Conservation (phyloP, 1,284 basidiomycete genomes). For the Ceratobasidium sp. region DNA sequence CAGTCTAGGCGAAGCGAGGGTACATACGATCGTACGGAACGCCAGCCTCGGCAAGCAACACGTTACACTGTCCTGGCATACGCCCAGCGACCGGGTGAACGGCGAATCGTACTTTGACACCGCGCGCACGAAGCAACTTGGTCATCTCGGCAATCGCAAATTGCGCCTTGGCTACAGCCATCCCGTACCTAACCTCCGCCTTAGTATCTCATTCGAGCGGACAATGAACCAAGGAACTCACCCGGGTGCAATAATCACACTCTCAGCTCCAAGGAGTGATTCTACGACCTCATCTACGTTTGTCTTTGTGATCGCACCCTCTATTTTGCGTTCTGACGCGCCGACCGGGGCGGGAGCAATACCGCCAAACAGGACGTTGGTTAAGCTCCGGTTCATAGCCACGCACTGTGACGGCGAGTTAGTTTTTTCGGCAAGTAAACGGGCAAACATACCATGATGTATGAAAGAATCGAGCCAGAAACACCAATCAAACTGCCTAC, state of each 20-base stretch:
- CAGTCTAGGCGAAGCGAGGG: neutral
- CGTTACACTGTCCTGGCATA: slow-evolving; percentile 89
- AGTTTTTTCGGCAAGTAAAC: slow-evolving; percentile 48
- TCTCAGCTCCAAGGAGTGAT: slow-evolving; percentile 78
- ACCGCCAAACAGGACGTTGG: slow-evolving; percentile 83
- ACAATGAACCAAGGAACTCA: slow-evolving; percentile 23
- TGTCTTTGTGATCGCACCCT: slow-evolving; percentile 80
- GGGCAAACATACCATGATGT: slow-evolving; percentile 76
- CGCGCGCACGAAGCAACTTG: slow-evolving; percentile 72
- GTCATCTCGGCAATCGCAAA: slow-evolving; percentile 87
- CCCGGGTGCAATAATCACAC: slow-evolving; percentile 73
- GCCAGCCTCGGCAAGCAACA: slow-evolving; percentile 84
- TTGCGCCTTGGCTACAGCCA: slow-evolving; percentile 90
- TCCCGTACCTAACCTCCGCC: slow-evolving; percentile 72
- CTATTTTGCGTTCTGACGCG: slow-evolving; percentile 74
- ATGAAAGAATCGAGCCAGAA: slow-evolving; percentile 79
- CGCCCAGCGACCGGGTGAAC: slow-evolving; percentile 60
- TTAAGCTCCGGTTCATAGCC: slow-evolving; percentile 85
- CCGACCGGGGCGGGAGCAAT: slow-evolving; percentile 68
- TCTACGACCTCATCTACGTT: slow-evolving; percentile 81
- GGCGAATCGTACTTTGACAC: slow-evolving; percentile 69
- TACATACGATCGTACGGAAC: slow-evolving; percentile 86
- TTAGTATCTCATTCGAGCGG: slow-evolving; percentile 69
- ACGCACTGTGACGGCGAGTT: slow-evolving; percentile 69
- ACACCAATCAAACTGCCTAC: slow-evolving; percentile 82